phyloP scores from a whole-genome alignment of 164 flowering plant species.

The Vitis rupestris region DNA sequence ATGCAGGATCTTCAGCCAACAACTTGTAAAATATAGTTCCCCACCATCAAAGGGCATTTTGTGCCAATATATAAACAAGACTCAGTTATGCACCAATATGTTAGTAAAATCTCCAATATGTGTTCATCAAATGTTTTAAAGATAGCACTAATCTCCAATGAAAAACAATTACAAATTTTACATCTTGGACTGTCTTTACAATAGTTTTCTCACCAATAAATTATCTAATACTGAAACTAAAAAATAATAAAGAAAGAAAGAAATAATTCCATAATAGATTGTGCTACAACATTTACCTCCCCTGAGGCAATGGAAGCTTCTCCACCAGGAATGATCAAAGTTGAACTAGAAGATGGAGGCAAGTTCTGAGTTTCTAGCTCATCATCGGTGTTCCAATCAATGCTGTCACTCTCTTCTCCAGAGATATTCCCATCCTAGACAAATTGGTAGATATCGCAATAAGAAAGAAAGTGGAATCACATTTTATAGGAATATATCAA shows the following conservation, averaged over 20 bases:
- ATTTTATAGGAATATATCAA: not conserved
- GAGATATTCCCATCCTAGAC: slow-evolving; percentile 27
- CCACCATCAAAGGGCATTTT: not conserved
- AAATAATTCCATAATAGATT: too few species aligned
- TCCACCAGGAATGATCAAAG: slow-evolving; percentile 11
- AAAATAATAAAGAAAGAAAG: not conserved
- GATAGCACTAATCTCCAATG: not conserved
- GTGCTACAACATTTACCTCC: slow-evolving; percentile 36
- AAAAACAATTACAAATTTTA: not conserved
- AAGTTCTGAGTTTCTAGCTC: slow-evolving; percentile 37
- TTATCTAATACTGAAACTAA: not conserved
- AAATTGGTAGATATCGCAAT: not conserved
- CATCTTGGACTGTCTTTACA: not conserved
- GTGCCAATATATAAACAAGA: not conserved
- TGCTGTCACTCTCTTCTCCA: slow-evolving; percentile 24
- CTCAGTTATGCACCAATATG: not conserved
- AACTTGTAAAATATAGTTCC: not conserved
- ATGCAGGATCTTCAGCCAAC: not conserved
- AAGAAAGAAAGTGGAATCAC: not conserved
- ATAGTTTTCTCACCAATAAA: not conserved
- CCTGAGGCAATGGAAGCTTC: slow-evolving; percentile 14
- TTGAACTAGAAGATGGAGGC: slow-evolving; percentile 17
- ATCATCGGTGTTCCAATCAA: slow-evolving; percentile 49
- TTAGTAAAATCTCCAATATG: not conserved
- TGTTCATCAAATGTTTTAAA: not conserved